phyloP scores from a whole-genome alignment of 306 rosid species.

The Morella rubra region DNA sequence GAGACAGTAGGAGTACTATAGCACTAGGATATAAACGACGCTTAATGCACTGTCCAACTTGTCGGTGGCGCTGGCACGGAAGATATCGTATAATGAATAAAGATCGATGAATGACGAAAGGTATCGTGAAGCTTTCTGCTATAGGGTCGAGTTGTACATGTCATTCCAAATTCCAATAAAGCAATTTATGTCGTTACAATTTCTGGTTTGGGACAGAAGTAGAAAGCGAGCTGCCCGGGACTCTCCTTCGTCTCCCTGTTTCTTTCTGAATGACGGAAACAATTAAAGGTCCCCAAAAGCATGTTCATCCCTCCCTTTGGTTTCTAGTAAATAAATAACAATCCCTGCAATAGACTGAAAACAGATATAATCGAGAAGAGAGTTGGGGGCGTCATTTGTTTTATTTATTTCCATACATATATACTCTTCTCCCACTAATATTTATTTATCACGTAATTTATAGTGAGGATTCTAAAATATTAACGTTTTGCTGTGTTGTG shows the following conservation, averaged over 20 bases:
- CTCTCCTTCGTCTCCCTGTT: conserved; percentile 30
- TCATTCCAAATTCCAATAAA: conserved; percentile 38
- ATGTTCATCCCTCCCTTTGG: conserved; percentile 40
- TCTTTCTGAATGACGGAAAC: conserved; percentile 28
- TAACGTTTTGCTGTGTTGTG: not conserved
- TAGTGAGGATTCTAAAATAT: not conserved
- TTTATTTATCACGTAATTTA: not conserved
- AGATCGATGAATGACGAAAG: conserved; percentile 50
- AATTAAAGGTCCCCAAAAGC: conserved; percentile 30
- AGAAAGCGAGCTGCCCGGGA: conserved; percentile 45
- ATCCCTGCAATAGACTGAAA: no score
- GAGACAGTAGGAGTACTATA: not conserved
- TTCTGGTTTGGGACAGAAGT: conserved; percentile 28
- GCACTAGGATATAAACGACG: conserved; percentile 15
- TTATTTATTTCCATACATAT: not conserved
- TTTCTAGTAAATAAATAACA: conserved; percentile 31
- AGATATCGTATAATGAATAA: conserved; percentile 27
- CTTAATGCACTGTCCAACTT: conserved; percentile 26
- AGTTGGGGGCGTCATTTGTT: not conserved
- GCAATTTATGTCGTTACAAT: conserved; percentile 33
- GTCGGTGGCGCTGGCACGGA: conserved; percentile 41
- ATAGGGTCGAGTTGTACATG: conserved; percentile 46
- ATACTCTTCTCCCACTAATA: not conserved
- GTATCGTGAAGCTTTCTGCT: conserved; percentile 38
- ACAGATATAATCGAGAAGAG: no score